Base-by-base conservation (phyloP, 352 stramenopile genomes). In the Globisporangium heterothallicum region DNA sequence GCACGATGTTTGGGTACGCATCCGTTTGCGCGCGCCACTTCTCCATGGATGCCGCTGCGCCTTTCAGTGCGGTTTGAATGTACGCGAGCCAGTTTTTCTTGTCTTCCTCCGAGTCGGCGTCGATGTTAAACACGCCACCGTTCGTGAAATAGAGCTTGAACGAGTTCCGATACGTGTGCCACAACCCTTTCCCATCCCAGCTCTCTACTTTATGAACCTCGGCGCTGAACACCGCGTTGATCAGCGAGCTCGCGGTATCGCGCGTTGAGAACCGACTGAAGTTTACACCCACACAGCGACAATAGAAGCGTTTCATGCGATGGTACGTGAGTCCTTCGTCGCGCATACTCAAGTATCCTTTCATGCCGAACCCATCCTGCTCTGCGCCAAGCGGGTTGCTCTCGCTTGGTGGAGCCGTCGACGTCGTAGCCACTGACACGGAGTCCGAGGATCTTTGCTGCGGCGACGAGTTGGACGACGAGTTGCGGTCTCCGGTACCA, bases 221-320 rank as follows among this genome's bases (percentile, higher is more conserved):
- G 38, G 72, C 78, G 58, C 66, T 78, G 36, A 87, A 86, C 18
- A 75, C 45, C 10, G 78, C 82, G n/a, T 78, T 67, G 46, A 84
- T 72, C 52, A 86, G 66, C 16, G 64, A 53, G 30, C 64, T 78
- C 26, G 78, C 74, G n/a, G 66, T 66, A 44, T 88, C 78, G 10
- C 78, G 74, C 36, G 76, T 81, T 47, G 73, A 72, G 50, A 89
- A 92, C 10, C 82, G 74, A 27, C 55, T 84, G 58, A 92, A 88
- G 53, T 88, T 88, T 36, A 90, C 69, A 7, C 82, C 82, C n/a
- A 88, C 74, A 46, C 76, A 84, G 41, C 77, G 78, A 54, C 78
- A 89, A 63, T 84, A 92, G 62, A 82, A 92, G 24, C 78, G 78
- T 59, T 88, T 90, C 82, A 92, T 92, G 58, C 82, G 82, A 59